Evolutionary conservation across 2,329 filamentous ascomycete species (phyloP), one percentile per base, ranked within the genome.

Genomic region (Lasiodiplodia gonubiensis): DNA sequence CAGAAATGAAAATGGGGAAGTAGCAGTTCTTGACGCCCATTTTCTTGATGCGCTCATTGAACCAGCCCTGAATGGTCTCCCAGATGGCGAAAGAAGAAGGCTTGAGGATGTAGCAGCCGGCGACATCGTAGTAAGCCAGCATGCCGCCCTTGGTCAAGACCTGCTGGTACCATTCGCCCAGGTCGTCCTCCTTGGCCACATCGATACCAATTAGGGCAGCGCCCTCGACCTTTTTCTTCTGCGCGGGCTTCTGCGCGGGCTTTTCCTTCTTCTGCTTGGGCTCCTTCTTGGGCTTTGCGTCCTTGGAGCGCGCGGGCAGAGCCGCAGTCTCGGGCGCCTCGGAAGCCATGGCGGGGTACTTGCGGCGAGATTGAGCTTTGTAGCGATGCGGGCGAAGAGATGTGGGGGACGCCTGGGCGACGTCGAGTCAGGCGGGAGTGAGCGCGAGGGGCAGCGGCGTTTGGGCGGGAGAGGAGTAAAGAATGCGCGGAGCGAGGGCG

Each of bases 41-140:
- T 60, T 86, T 89, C 85, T 97, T 94, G 78, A 98, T 99, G 73
- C 89, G 88, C 70, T 77, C 74, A 73, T 89, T 86, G 76, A 85
- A 85, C 79, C 80, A 85, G 18, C 75, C 78, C 73, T 88, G 87
- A 70, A 91, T 90, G 71, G 85, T 82, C 75, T 90, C 88, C 89
- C 89, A 91, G 75, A 91, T 89, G 69, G 84, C 84, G 78, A 87
- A 90, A 21, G 88, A 89, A 68, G 86, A 84, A 60, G 89, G 88
- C 82, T 88, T 94, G 79, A 78, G 75, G 64, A 98, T 95, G 81
- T 97, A 98, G 84, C 96, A 97, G 59, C 94, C 92, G n/a, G 94
- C 92, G 70, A 98, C 94, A 82, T 97, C 92, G 76, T 97, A 98
- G 87, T 97, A 99, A 76, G 97, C 94, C 74, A 98, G 90, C 91